A percentile compares a stretch with the other conserved stretches of the same genome.
Evolutionary conservation across 169 alveolate species (phyloP).

Genomic region (Babesia bovis): DNA sequence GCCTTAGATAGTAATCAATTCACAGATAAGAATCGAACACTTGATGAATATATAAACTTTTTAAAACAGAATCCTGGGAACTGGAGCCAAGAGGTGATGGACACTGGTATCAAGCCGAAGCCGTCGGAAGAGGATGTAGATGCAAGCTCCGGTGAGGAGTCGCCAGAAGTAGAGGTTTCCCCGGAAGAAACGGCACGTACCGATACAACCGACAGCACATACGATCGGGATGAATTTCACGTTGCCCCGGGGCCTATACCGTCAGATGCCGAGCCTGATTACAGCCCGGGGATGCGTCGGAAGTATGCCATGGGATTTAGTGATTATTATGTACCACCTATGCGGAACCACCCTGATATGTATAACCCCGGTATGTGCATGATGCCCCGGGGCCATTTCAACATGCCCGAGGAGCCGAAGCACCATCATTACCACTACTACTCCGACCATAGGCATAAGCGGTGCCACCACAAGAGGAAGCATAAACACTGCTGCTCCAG

Average conservation of each 20-base stretch:
- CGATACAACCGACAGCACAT: constrained; percentile 3
- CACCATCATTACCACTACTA: constrained; percentile 46
- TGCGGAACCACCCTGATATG: constrained; percentile 6
- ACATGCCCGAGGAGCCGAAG: constrained; percentile 4
- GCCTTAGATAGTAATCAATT: constrained; percentile 16
- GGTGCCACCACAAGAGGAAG: constrained; percentile 22
- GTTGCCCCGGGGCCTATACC: constrained; percentile 17
- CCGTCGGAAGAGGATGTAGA: not conserved
- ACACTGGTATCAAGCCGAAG: not conserved
- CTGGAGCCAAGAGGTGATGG: constrained; percentile 13
- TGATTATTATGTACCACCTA: constrained; percentile 4
- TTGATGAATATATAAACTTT: constrained; percentile 42
- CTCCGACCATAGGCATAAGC: not conserved
- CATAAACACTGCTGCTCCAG: constrained; percentile 11
- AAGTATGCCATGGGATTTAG: constrained; percentile 24
- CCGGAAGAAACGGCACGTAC: not conserved
- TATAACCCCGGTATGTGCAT: constrained; percentile 2
- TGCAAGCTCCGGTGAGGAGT: not conserved
- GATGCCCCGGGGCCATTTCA: not conserved
- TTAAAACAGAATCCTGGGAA: constrained; percentile 45
- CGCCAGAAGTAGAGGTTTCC: not conserved
- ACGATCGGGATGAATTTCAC: constrained; percentile 26
- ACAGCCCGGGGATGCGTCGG: not conserved
- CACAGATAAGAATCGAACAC: constrained; percentile 14
- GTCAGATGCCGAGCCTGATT: not conserved